Base-by-base conservation (phyloP, 1,284 basidiomycete species). In the Inonotus obliquus region DNA sequence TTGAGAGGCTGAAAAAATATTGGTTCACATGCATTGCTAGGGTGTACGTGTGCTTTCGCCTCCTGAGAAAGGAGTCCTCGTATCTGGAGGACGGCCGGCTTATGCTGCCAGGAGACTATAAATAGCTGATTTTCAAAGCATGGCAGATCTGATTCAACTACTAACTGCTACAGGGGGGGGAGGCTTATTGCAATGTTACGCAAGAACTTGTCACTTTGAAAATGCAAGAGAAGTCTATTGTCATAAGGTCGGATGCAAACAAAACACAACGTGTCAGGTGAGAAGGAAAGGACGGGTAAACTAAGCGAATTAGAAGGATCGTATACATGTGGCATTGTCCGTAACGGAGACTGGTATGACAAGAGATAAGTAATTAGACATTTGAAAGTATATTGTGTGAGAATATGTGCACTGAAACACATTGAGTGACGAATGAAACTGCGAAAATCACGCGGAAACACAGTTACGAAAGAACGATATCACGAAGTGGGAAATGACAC, bases 161-260 rank as follows among this genome's bases (percentile, higher is more conserved):
- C 13, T 17, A 44, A 44, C 17, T 44, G n/a, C 4, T 44, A 21
- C 41, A 44, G 19, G 17, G 11, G 14, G 37, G n/a, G 11, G 4
- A 44, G 41, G 19, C 41, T 1, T 44, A 21, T 44, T 21, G 41
- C 41, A 44, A n/a, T 21, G n/a, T 17, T 44, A 44, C n/a, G 41
- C 41, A 44, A 44, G 41, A 44, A 44, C 10, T 44, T 7, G 13
- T 44, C 6, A 17, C 41, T 21, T 44, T 44, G 41, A 49, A 49
- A 49, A 29, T 49, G 48, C 48, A 49, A 49, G 48, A 52, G 51
- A 32, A 52, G 51, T 52, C 25, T 32, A 52, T 52, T 52, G 51
- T 27, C 21, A 52, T 52, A 17, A n/a, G 51, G 14, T 13, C 51
- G 51, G 51, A 52, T 52, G 51, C 51, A 32, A 52, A 52, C 27